Base-by-base conservation (phyloP, 441 rosid species). In the Macaranga tanarius region DNA sequence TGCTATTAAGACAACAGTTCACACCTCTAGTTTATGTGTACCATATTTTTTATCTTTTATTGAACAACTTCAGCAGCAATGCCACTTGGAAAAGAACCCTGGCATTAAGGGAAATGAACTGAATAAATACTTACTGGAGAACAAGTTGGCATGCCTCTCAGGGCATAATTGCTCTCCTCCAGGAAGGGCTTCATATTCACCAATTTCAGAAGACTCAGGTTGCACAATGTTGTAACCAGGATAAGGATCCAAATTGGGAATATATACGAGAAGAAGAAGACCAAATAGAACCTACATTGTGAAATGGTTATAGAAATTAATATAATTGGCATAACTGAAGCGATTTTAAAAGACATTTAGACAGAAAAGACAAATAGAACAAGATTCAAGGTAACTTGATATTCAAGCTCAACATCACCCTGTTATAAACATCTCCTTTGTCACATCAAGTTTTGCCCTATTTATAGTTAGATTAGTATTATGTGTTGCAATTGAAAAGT, bases 161-260 rank as follows among this genome's bases (percentile, higher is more conserved):
- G 99, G 98, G 73, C 95, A 95, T 71, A 88, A 76, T 62, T 90
- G 84, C 77, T 93, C 98, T 71, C 83, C 97, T 72, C 73, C 89
- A 20, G 79, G 83, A 81, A 92, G 96, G 75, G 82, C 91, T 76
- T 86, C 95, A 74, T 92, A 95, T 67, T 88, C 95, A 76, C 73
- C 82, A 67, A 86, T 75, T 62, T 85, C 88, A 50, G 74, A 59
- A 50, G 84, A 60, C 79, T 92, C 97, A n/a, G 65, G 61, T 83
- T 85, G 75, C 67, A 90, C 16, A 67, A 80, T 65, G 28, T 70
- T 76, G 77, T 92, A 92, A 66, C 88, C 95, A 5, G 92, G 90
- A 70, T 77, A 85, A 67, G 92, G 88, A 75, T 88, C 91, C 86
- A 95, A 81, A 76, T 82, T 75, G 5, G 97, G 98, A 64, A 95